Conservation (phyloP, 306 rosid genomes). For the Begonia masoniana region DNA sequence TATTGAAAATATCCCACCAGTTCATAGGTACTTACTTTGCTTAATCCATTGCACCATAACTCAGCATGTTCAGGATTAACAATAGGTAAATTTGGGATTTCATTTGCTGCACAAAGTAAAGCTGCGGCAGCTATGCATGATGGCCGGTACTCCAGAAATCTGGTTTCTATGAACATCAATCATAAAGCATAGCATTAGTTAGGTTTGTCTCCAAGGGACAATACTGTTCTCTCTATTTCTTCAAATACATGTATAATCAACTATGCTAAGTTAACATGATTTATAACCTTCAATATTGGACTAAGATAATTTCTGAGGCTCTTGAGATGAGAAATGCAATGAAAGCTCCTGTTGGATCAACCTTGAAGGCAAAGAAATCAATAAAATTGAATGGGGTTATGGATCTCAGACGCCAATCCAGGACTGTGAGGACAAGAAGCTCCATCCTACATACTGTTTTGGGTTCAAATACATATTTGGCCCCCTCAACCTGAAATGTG, state of each 20-base stretch:
- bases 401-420: conserved; percentile 97
- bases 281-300: conserved; percentile 59
- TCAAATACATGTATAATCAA: too few species aligned
- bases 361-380: conserved; percentile 71
- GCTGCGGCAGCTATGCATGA: conserved; percentile 98
- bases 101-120: conserved; percentile 69
- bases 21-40: conserved; percentile 47
- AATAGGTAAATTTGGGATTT: conserved; percentile 64
- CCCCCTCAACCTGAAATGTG: conserved; percentile 28
- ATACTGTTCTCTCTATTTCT: too few species aligned
- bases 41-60: conserved; percentile 88
- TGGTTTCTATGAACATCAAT: conserved; percentile 42
- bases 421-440: conserved; percentile 61
- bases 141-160: conserved; percentile 85
- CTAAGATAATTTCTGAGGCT: conserved; percentile 64
- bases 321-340: conserved; percentile 54
- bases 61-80: conserved; percentile 73
- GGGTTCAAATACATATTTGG: conserved; percentile 71
- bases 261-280: too few species aligned
- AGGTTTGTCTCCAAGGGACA: too few species aligned
- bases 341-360: conserved; percentile 53
- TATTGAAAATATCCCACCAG: too few species aligned
- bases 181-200: too few species aligned
- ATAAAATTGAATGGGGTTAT: conserved; percentile 82
- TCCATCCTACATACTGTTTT: conserved; percentile 85